Base-by-base conservation (phyloP, 768 basidiomycete species). In the Tulasnella sp. region DNA sequence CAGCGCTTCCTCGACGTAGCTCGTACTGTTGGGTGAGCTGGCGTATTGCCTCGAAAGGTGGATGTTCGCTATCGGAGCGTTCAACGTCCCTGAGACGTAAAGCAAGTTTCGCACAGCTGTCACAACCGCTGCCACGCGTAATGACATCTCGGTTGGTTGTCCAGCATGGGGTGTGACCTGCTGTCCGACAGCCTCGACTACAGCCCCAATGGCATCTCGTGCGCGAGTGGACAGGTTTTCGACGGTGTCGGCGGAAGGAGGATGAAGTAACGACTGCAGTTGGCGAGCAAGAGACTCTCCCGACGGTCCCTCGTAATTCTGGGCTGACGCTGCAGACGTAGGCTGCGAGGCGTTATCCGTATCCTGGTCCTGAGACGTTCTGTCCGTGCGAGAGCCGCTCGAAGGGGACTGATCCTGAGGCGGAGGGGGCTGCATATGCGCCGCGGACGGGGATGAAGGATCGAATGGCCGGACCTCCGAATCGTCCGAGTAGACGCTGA, bases 401-500 rank as follows among this genome's bases (percentile, higher is more conserved):
- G 49, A 67, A 19, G 64, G 22, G 39, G 52, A 38, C 19, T n/a
- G 74, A 42, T 74, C 74, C 25, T 78, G 45, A 5, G 67, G 25
- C 7, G 75, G 54, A 0, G 25, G 67, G 2, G 67, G 37, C 38
- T 36, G 71, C 15, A 70, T 54, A 7, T 67, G 75, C 15, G 58
- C 29, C 7, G 58, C 58, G 25, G 58, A 64, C 36, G 77, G 72
- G 31, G 76, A 76, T 29, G 58, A 42, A 36, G 64, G 45, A 80
- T 87, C 87, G 4, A 84, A 79, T 6, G 89, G 89, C 38, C 90
- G 87, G 42, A 91, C 84, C 71, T 91, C 92, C 12, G 92, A 94
- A 80, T 91, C 90, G 80, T 95, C 93, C 12, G 93, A 94, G 80
- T 90, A 89, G 39, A 90, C 87, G 80, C 93, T 93, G 73, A 87